A percentile compares a stretch with the other conserved stretches of the same genome.
Evolutionary conservation across 805 yeast genomes (phyloP).

Genomic region (Monosporozyma solicola): DNA sequence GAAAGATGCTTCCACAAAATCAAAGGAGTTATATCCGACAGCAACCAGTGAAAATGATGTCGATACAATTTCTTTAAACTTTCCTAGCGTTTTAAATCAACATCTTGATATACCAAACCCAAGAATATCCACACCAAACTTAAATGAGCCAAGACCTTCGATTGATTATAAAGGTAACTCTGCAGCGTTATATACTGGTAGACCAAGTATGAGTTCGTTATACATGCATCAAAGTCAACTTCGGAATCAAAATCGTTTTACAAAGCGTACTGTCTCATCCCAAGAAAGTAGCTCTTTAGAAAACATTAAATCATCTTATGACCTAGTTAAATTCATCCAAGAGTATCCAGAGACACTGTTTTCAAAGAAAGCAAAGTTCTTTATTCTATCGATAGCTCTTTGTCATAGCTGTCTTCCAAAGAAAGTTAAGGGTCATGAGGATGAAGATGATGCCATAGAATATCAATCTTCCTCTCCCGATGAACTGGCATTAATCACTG

Average conservation of each 20-base stretch:
- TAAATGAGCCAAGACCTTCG: conserved; percentile 22
- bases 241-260: background rate
- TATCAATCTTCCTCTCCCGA: conserved; percentile 97
- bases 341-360: conserved; percentile 59
- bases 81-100: conserved; percentile 9
- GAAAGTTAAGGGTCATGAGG: conserved; percentile 8
- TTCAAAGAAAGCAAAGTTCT: conserved; percentile 66
- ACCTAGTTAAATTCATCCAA: conserved; percentile 63
- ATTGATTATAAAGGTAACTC: conserved; percentile 37
- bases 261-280: background rate
- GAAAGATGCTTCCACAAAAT: conserved; percentile 27
- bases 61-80: conserved; percentile 21
- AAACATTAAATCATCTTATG: conserved; percentile 47
- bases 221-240: conserved; percentile 7
- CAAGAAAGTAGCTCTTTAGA: conserved; percentile 10
- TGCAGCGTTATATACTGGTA: conserved; percentile 36
- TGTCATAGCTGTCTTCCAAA: conserved; percentile 89
- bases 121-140: background rate
- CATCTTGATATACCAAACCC: conserved; percentile 4
- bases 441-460: conserved; percentile 43
- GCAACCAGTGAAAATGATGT: conserved; percentile 3
- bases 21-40: conserved; percentile 13
- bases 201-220: conserved; percentile 50
- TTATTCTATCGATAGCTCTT: conserved; percentile 69
- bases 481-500: conserved; percentile 85